phyloP scores from a whole-genome alignment of 2,329 filamentous ascomycete species.

The Curvularia verruculosa region DNA sequence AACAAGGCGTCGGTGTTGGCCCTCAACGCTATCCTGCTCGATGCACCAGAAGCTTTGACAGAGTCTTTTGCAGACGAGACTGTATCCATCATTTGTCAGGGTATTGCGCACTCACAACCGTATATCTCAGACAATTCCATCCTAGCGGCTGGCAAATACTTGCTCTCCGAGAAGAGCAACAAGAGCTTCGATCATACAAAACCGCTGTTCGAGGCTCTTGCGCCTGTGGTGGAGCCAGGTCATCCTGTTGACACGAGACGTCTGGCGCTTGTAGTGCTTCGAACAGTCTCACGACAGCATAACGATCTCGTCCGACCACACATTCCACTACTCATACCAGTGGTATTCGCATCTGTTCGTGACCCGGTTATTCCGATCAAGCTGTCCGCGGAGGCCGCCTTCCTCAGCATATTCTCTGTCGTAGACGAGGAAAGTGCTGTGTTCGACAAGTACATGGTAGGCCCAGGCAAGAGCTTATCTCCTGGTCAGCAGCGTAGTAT shows the following conservation, averaged over 20 bases:
- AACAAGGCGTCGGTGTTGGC: slow-evolving; percentile 81
- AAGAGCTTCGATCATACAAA: slow-evolving; percentile 79
- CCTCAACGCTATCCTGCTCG: slow-evolving; percentile 85
- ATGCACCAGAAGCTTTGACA: slow-evolving; percentile 74
- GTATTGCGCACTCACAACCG: slow-evolving; percentile 73
- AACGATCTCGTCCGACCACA: slow-evolving; percentile 83
- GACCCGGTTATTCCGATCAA: slow-evolving; percentile 95
- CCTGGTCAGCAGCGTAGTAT: slow-evolving; percentile 83
- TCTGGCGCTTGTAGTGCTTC: slow-evolving; percentile 82
- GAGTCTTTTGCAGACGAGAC: slow-evolving; percentile 75
- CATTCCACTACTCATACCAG: slow-evolving; percentile 76
- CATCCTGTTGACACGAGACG: slow-evolving; percentile 82
- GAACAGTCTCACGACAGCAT: slow-evolving; percentile 80
- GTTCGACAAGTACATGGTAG: slow-evolving; percentile 88
- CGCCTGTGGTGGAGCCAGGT: slow-evolving; percentile 76
- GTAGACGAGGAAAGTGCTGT: slow-evolving; percentile 84
- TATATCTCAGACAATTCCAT: slow-evolving; percentile 88
- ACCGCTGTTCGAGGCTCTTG: slow-evolving; percentile 78
- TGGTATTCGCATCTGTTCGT: slow-evolving; percentile 87
- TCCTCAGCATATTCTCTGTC: slow-evolving; percentile 87
- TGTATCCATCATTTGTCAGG: slow-evolving; percentile 76
- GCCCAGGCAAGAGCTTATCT: slow-evolving; percentile 67
- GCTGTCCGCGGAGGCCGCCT: slow-evolving; percentile 90
- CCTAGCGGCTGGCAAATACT: slow-evolving; percentile 87
- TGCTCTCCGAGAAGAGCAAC: slow-evolving; percentile 69